Evolutionary conservation across 2,329 filamentous ascomycete species (phyloP).

Genomic region (Diaporthe citrichinensis): DNA sequence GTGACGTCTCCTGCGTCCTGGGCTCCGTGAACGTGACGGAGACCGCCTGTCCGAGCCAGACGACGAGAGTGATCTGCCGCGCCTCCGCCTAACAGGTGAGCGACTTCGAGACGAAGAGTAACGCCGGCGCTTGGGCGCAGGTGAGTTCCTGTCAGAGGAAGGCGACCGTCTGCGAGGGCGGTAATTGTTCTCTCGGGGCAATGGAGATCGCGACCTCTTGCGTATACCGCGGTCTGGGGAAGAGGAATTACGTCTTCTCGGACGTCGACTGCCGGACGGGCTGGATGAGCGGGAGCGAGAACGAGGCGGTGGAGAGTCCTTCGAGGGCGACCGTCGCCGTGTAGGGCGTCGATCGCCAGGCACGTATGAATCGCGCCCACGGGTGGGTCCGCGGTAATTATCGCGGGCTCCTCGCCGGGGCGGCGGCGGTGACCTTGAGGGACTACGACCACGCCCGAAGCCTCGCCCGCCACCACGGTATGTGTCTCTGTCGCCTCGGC

Average conservation of each 20-base stretch:
- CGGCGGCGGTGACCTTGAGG: conserved; percentile 64
- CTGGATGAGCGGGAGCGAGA: conserved; percentile 43
- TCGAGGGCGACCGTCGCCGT: conserved; percentile 56
- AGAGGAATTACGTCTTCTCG: conserved; percentile 47
- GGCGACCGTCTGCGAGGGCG: conserved; percentile 49
- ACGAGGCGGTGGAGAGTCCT: conserved; percentile 53
- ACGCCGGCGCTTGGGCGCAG: conserved; percentile 64
- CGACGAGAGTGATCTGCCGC: conserved; percentile 56
- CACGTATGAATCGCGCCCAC: conserved; percentile 66
- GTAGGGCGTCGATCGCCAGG: conserved; percentile 62
- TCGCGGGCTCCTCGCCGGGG: conserved; percentile 60
- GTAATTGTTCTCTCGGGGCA: conserved; percentile 46
- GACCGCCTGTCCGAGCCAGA: conserved; percentile 56
- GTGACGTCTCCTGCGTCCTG: conserved; percentile 51
- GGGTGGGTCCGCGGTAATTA: conserved; percentile 51
- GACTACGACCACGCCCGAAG: conserved; percentile 59
- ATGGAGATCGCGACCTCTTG: conserved; percentile 55
- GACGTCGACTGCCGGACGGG: conserved; percentile 37
- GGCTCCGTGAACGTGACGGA: conserved; percentile 50
- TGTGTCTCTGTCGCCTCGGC: conserved; percentile 66
- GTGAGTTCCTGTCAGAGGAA: conserved; percentile 54
- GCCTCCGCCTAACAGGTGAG: conserved; percentile 58
- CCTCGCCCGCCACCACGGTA: conserved; percentile 59
- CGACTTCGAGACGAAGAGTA: conserved; percentile 64
- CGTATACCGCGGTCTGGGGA: conserved; percentile 44